Evolutionary conservation across 345 rosid species (phyloP).

Genomic region (Eucalyptus guilfoylei): DNA sequence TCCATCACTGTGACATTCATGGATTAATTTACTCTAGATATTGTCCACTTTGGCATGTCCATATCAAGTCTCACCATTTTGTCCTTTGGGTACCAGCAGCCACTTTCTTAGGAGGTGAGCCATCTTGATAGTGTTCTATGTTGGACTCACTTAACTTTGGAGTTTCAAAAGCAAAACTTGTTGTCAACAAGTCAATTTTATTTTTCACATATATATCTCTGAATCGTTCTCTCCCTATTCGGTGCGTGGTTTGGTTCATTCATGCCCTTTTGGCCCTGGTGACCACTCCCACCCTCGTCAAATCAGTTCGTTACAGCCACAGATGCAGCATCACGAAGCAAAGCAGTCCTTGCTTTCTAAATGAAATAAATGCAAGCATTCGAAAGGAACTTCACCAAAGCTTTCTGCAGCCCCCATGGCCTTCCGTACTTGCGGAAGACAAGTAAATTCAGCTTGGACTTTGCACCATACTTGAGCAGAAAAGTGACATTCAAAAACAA

Average conservation of each 20-base stretch:
- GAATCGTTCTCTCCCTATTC: too few relatives aligned
- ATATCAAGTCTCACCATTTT: too few relatives aligned
- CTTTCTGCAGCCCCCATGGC: neutral
- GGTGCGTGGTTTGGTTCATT: accelerated
- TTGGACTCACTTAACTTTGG: too few relatives aligned
- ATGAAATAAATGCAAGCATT: neutral
- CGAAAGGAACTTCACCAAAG: neutral
- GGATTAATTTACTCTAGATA: too few relatives aligned
- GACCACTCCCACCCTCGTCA: neutral
- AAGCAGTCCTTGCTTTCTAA: neutral
- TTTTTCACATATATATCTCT: too few relatives aligned
- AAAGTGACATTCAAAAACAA: neutral
- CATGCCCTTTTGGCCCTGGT: neutral
- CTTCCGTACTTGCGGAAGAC: neutral
- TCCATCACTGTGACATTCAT: neutral
- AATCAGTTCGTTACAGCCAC: neutral
- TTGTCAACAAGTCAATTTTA: too few relatives aligned
- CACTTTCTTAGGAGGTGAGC: too few relatives aligned
- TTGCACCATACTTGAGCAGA: neutral
- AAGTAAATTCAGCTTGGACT: neutral
- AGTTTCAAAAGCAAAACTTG: too few relatives aligned
- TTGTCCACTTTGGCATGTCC: too few relatives aligned
- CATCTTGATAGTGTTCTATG: too few relatives aligned
- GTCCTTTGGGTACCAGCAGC: too few relatives aligned
- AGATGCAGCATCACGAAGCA: neutral